A percentile compares a stretch with the other conserved stretches of the same genome.
These are phyloP conservation scores for Gossypium mustelinum DNA, from an alignment of 345 rosid species.

Conservation along the genomic window DNA sequence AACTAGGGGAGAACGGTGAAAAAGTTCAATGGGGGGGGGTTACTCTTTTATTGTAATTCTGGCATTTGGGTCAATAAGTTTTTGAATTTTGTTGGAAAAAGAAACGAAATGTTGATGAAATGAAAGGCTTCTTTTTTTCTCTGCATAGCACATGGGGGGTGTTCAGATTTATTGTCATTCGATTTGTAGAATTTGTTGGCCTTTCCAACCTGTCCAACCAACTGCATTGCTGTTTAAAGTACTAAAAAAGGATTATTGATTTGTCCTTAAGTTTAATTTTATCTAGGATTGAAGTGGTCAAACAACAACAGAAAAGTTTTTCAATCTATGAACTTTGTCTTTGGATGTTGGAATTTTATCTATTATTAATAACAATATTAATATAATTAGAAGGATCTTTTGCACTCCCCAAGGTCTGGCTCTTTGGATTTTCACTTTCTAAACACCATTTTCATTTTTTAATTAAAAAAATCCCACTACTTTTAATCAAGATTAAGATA, in stretches of 20 bases:
- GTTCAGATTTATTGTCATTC: neutral
- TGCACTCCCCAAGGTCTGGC: conserved; percentile 2
- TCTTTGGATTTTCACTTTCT: conserved; percentile 8
- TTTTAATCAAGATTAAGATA: neutral
- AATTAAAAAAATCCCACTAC: neutral
- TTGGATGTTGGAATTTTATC: neutral
- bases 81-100: neutral
- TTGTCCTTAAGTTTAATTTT: neutral
- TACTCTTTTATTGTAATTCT: neutral
- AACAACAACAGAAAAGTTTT: neutral
- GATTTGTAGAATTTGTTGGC: neutral
- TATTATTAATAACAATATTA: neutral
- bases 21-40: neutral
- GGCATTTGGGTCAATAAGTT: neutral
- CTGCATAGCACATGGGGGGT: neutral
- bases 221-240: neutral
- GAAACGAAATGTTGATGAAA: neutral
- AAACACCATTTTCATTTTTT: too few relatives aligned
- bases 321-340: neutral
- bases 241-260: neutral
- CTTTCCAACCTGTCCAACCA: neutral
- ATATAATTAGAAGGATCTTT: neutral
- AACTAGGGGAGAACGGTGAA: conserved; percentile 1
- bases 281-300: neutral
- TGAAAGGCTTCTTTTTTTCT: neutral